These are phyloP conservation scores for Curvularia hawaiiensis DNA, from an alignment of 2,329 filamentous ascomycete species.

Conservation along the genomic window DNA sequence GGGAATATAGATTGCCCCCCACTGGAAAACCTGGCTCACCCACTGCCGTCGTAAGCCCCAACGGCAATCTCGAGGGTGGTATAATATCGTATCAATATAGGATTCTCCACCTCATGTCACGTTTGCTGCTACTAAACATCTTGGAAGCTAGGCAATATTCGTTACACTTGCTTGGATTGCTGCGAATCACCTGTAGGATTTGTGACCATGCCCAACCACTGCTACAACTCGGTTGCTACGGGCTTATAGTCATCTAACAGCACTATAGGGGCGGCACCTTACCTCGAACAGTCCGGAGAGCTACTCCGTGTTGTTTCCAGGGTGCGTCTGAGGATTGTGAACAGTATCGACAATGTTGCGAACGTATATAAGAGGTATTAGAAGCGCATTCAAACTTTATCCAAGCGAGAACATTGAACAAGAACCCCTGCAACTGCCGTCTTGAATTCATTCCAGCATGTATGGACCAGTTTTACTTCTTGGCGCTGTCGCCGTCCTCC, in stretches of 20 bases:
- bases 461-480: constrained; percentile 26
- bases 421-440: background rate
- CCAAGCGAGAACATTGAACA: background rate
- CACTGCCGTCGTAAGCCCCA: constrained; percentile 1
- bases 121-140: background rate
- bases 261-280: constrained; percentile 9
- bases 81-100: constrained; percentile 27
- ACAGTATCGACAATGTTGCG: background rate
- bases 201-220: constrained; percentile 10
- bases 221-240: constrained; percentile 2
- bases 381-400: background rate
- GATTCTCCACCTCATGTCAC: constrained; percentile 4
- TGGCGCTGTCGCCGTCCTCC: constrained; percentile 25
- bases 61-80: constrained; percentile 4
- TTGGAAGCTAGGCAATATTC: constrained; percentile 8
- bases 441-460: constrained; percentile 17
- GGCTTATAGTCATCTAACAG: constrained; percentile 12
- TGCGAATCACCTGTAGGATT: constrained; percentile 7
- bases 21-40: constrained; percentile 14
- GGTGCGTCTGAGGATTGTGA: background rate
- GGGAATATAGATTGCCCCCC: constrained; percentile 25
- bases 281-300: constrained; percentile 1
- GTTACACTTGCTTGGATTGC: constrained; percentile 7
- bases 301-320: constrained; percentile 3
- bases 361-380: constrained; percentile 12